Evolutionary conservation across 2,329 filamentous ascomycete genomes (phyloP).

Genomic region (Sporothrix brasiliensis): DNA sequence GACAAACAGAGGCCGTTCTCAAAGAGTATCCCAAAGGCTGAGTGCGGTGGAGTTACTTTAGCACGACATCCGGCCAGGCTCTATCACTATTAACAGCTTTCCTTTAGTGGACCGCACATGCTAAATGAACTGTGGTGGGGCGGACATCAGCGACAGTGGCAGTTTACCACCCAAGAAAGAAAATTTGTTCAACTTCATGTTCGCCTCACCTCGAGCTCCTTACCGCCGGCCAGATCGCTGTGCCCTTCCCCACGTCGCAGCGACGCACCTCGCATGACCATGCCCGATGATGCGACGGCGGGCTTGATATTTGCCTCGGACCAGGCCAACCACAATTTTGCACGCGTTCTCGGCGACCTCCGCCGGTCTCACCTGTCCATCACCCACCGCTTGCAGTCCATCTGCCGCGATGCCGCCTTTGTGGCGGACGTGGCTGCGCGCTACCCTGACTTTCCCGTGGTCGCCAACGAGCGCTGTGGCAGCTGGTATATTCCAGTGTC

Average conservation of each 20-base stretch:
- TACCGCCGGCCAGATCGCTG: not conserved
- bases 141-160: not conserved
- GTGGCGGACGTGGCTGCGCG: conserved; percentile 62
- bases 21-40: no score
- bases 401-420: conserved; percentile 75
- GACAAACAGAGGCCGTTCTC: no score
- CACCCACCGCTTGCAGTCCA: conserved; percentile 79
- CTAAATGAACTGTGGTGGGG: not conserved
- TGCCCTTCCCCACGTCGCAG: not conserved
- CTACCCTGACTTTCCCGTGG: conserved; percentile 59
- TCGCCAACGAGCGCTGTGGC: conserved; percentile 93
- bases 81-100: not conserved
- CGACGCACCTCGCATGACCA: conserved; percentile 27
- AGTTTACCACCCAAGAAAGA: no score
- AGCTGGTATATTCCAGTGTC: conserved; percentile 79
- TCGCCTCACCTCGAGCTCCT: not conserved
- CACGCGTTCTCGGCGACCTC: conserved; percentile 69
- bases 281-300: conserved; percentile 43
- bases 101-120: not conserved
- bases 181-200: not conserved
- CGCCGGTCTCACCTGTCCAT: conserved; percentile 77
- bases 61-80: not conserved
- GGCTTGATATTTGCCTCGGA: conserved; percentile 54
- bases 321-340: conserved; percentile 65
- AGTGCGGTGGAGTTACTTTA: no score